phyloP scores from a whole-genome alignment of 345 rosid species.

The Iberis pinnata region DNA sequence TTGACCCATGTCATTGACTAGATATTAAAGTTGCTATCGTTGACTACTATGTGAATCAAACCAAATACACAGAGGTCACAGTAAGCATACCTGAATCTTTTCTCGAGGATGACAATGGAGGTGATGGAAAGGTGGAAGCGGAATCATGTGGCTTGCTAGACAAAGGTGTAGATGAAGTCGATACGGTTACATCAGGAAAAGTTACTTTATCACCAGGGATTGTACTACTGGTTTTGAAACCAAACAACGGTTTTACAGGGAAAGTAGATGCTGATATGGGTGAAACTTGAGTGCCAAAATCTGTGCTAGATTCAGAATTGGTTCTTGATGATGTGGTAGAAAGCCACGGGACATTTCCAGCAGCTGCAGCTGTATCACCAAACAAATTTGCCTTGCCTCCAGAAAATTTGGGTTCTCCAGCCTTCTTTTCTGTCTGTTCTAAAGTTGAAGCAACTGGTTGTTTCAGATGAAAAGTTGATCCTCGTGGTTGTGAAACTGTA shows the following conservation, averaged over 20 bases:
- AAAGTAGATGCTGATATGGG: conserved; percentile 26
- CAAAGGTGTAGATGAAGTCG: conserved; percentile 23
- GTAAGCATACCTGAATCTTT: conserved; percentile 25
- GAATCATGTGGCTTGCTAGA: conserved; percentile 21
- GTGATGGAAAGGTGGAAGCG: conserved; percentile 12
- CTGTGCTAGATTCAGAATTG: conserved; percentile 27
- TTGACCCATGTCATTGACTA: conserved; percentile 23
- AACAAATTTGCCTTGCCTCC: conserved; percentile 27
- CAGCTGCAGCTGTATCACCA: conserved; percentile 22
- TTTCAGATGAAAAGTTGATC: conserved; percentile 28
- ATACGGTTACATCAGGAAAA: conserved; percentile 19
- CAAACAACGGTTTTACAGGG: conserved; percentile 32
- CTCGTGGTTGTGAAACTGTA: conserved; percentile 36
- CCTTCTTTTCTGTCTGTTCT: conserved; percentile 31
- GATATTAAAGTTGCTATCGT: conserved; percentile 20
- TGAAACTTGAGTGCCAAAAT: conserved; percentile 29
- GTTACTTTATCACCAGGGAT: conserved; percentile 36
- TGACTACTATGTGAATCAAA: conserved; percentile 14
- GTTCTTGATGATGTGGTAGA: conserved; percentile 1
- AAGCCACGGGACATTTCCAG: conserved; percentile 21
- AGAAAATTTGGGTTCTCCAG: conserved; percentile 32
- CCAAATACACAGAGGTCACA: conserved; percentile 7
- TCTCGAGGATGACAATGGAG: conserved; percentile 14
- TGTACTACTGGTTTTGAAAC: conserved; percentile 29
- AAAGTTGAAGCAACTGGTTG: conserved; percentile 25